Evolutionary conservation across 2,329 filamentous ascomycete species (phyloP).

Genomic region (Epichloe coenophiala): DNA sequence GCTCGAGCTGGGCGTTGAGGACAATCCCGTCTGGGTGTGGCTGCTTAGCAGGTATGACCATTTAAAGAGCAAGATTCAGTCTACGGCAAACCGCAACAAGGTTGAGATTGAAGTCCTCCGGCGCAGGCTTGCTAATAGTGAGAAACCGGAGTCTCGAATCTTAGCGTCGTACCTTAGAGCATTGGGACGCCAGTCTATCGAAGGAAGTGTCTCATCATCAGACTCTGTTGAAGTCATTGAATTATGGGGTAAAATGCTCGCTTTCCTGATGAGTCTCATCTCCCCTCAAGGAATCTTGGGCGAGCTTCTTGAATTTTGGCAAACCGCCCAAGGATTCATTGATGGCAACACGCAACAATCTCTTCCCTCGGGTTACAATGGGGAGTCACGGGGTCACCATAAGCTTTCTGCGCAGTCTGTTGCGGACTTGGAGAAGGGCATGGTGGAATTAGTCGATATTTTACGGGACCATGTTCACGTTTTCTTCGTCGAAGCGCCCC

Average conservation of each 20-base stretch:
- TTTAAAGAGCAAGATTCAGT: conserved; percentile 71
- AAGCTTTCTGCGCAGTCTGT: conserved; percentile 59
- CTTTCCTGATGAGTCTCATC: conserved; percentile 60
- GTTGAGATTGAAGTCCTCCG: conserved; percentile 87
- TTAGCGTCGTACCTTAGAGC: conserved; percentile 66
- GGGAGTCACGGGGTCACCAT: conserved; percentile 70
- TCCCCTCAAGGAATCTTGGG: conserved; percentile 71
- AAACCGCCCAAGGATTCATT: conserved; percentile 80
- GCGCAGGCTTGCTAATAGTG: conserved; percentile 60
- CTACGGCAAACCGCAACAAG: conserved; percentile 70
- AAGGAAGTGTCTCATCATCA: conserved; percentile 48
- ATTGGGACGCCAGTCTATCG: conserved; percentile 52
- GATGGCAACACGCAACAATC: conserved; percentile 69
- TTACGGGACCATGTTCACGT: conserved; percentile 66
- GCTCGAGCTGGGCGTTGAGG: conserved; percentile 85
- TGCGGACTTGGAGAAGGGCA: conserved; percentile 57
- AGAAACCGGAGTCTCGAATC: conserved; percentile 54
- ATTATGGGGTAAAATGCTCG: conserved; percentile 80
- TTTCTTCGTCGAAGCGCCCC: conserved; percentile 78
- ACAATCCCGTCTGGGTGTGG: conserved; percentile 96
- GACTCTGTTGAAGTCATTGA: conserved; percentile 74
- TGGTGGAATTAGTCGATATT: conserved; percentile 69
- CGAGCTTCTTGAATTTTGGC: conserved; percentile 89
- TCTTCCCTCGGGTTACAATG: conserved; percentile 69
- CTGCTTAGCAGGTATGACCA: conserved; percentile 80